A percentile compares a stretch with the other conserved stretches of the same genome.
These are phyloP conservation scores for Thozetella sp. DNA, from an alignment of 495 filamentous ascomycete genomes.

Conservation along the genomic window DNA sequence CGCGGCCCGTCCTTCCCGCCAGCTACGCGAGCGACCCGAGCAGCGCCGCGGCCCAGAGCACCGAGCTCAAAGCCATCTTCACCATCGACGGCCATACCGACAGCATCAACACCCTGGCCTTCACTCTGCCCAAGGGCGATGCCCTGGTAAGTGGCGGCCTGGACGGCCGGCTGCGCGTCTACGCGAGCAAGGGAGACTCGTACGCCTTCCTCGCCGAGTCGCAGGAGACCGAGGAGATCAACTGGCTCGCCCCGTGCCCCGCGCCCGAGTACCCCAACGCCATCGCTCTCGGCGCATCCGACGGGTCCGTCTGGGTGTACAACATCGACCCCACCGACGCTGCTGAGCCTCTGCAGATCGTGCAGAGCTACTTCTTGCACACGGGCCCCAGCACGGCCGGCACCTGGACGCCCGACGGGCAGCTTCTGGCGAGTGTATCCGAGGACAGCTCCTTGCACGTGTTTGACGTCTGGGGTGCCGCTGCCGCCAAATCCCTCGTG, in stretches of 20 bases:
- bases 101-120: conserved; percentile 82
- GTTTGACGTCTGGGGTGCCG: conserved; percentile 88
- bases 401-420: conserved; percentile 87
- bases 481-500: conserved; percentile 71
- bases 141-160: conserved; percentile 85
- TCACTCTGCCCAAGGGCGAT: conserved; percentile 80
- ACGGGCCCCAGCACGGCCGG: conserved; percentile 87
- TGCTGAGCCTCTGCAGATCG: conserved; percentile 65
- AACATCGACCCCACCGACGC: conserved; percentile 68
- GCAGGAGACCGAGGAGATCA: conserved; percentile 89
- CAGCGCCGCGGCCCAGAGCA: conserved; percentile 43
- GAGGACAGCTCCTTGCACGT: conserved; percentile 91
- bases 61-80: conserved; percentile 61
- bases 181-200: conserved; percentile 66
- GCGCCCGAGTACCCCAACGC: conserved; percentile 69
- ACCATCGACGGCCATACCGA: conserved; percentile 87
- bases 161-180: conserved; percentile 74
- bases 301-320: conserved; percentile 96
- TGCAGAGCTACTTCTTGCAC: conserved; percentile 90
- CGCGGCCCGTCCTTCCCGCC: conserved; percentile 67
- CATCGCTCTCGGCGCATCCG: conserved; percentile 88
- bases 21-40: conserved; percentile 72
- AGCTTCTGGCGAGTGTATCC: conserved; percentile 83
- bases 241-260: conserved; percentile 85
- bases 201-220: conserved; percentile 71